These are phyloP conservation scores for Nitzschia sp. DNA, from an alignment of 108 stramenopile genomes.

Conservation along the genomic window DNA sequence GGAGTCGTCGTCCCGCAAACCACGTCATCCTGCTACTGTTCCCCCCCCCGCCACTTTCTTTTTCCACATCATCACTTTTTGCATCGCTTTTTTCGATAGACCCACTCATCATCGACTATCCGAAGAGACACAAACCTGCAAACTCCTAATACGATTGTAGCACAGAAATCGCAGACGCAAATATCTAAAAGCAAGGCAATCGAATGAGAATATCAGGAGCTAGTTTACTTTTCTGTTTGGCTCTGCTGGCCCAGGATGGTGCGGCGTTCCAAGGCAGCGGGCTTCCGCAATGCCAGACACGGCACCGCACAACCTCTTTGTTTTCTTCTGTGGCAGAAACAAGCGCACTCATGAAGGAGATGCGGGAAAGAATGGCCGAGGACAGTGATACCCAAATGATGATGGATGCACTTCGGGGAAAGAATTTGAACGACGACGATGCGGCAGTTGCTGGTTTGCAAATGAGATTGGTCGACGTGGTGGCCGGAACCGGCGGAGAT, in stretches of 20 bases:
- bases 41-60: background rate
- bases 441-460: conserved; percentile 62
- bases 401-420: conserved; percentile 83
- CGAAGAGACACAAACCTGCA: no score
- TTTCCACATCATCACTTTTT: background rate
- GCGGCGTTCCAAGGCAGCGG: background rate
- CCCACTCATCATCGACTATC: no score
- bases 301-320: background rate
- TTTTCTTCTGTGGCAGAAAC: conserved; percentile 30
- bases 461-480: conserved; percentile 83
- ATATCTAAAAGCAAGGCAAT: background rate
- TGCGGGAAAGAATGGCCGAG: conserved; percentile 44
- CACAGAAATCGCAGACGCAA: no score
- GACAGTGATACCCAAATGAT: conserved; percentile 72
- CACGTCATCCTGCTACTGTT: background rate
- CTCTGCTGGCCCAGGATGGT: background rate
- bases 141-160: no score
- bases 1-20: no score
- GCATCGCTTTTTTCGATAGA: background rate
- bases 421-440: conserved; percentile 91
- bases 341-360: conserved; percentile 43
- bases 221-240: background rate
- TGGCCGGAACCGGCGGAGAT: conserved; percentile 35
- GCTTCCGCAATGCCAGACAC: background rate
- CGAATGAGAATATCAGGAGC: background rate